Evolutionary conservation across 225 moss, liverwort and hornwort genomes (phyloP), one percentile per base, ranked within the genome.

Genomic region (Climacium dendroides): DNA sequence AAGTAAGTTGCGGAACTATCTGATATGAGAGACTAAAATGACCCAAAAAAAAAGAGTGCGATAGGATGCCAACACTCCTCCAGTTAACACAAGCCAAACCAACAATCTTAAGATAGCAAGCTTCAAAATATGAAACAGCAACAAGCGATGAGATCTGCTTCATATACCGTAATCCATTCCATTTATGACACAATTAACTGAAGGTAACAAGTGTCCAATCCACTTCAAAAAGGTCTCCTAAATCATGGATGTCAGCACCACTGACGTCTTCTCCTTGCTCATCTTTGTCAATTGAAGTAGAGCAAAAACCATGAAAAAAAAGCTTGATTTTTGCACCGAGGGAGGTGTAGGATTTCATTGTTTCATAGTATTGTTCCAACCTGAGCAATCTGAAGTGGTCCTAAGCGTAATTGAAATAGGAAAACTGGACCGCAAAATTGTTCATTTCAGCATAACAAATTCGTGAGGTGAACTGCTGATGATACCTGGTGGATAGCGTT

Each of bases 401-500:
- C 15, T 23, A n/a, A 67, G 67, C 84, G 29, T 53, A 65, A 73
- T 48, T 72, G 64, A 65, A 79, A 74, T 41, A 80, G 35, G 34
- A 84, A 54, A 54, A 74, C 84, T 50, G 10, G 3, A 25, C 24
- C 1, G 1, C 55, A 77, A 24, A 16, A 10, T 32, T 22, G 4
- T 79, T 58, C 26, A 57, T 41, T 39, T 22, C 28, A 41, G 77
- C 13, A 53, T 70, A 61, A 61, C 43, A 61, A 39, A 57, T 63
- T 23, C 2, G 3, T 57, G 73, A 79, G 18, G 18, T n/a, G 28
- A 78, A 39, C 5, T 57, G 39, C 1, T 39, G 57, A 28, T 15
- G 4, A 89, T 90, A 91, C 94, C 94, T 91, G 85, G 53, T 94
- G 94, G 78, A 94, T 90, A 74, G 91, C 87, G 28, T 88, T 91